Evolutionary conservation across 371 early-diverging fungal species (phyloP), one percentile per base, ranked within the genome.

Genomic region (Catenaria anguillulae): DNA sequence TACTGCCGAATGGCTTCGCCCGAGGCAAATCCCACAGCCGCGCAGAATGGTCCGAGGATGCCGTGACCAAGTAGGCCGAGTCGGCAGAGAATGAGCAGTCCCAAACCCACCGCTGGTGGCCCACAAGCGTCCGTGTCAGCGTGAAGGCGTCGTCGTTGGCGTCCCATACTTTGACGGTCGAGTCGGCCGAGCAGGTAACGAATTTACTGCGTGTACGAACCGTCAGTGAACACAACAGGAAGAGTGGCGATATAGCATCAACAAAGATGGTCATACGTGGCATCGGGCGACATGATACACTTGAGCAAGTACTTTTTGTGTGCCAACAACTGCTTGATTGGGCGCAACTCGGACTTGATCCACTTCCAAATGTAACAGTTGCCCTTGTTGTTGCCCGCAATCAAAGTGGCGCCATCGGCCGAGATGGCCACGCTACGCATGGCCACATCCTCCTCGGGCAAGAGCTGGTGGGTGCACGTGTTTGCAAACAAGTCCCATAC

Each of bases 61-160:
- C 90, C 48, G 90, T 88, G 3, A 93, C 89, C 35, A 93, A 68
- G 71, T 90, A 91, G 0, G 89, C 91, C 15, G 90, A 90, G 67
- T 93, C 93, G 0, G 91, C 91, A 10, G 89, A 88, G 67, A 93
- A 93, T 0, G 89, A 86, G 68, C 88, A 88, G 70, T 93, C 93
- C 93, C 93, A 93, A 6, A 89, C 91, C 93, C 93, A 93, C 61
- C 88, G 77, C 64, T 84, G 83, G 73, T 91, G 92, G 0, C 92
- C 92, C 45, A 77, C 75, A 62, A 93, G 68, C 0, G 87, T 89
- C 71, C 84, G 80, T 43, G 80, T 81, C 46, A 85, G 70, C 5
- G 76, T 77, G 64, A 89, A 90, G 33, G 79, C 66, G 61, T 75
- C 74, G 48, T 83, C 70, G 10, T 68, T 77, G 0, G 79, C 75